A percentile compares a stretch with the other conserved stretches of the same genome.
phyloP scores from a whole-genome alignment of 441 rosid genomes.

The Erodium chrysanthum region DNA sequence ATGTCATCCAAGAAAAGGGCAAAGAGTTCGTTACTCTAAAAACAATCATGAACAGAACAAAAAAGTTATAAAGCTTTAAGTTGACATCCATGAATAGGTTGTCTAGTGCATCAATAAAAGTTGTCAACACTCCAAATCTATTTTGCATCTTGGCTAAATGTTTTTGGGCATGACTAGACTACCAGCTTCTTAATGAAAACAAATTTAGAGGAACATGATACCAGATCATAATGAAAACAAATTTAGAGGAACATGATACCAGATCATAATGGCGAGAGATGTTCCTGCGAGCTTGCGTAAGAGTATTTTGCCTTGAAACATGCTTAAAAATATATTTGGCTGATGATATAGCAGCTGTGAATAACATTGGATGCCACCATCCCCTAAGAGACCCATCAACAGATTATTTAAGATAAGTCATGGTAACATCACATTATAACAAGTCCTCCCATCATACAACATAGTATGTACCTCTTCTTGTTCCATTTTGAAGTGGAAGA shows the following conservation, averaged over 20 bases:
- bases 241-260: slow-evolving; percentile 28
- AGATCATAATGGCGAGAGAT: slow-evolving; percentile 85
- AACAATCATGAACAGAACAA: slow-evolving; percentile 1
- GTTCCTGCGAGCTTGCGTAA: slow-evolving; percentile 87
- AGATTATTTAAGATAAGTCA: background rate
- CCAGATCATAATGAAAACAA: no score
- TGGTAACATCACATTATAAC: background rate
- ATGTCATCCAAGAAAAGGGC: slow-evolving; percentile 79
- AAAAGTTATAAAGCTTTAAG: background rate
- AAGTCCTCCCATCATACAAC: background rate
- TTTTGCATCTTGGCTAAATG: no score
- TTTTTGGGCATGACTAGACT: no score
- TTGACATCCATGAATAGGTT: no score
- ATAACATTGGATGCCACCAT: slow-evolving; percentile 82
- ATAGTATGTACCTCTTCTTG: slow-evolving; percentile 46
- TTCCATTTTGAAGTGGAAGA: slow-evolving; percentile 28
- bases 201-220: no score
- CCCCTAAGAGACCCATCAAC: slow-evolving; percentile 36
- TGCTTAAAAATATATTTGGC: slow-evolving; percentile 61
- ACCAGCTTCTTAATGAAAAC: no score
- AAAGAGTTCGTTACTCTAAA: slow-evolving; percentile 69
- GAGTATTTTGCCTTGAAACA: slow-evolving; percentile 54
- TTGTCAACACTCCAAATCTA: background rate
- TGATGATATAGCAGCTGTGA: slow-evolving; percentile 61
- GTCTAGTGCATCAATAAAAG: background rate